Evolutionary conservation across 169 alveolate genomes (phyloP).

Genomic region (Prorocentrum cordatum): DNA sequence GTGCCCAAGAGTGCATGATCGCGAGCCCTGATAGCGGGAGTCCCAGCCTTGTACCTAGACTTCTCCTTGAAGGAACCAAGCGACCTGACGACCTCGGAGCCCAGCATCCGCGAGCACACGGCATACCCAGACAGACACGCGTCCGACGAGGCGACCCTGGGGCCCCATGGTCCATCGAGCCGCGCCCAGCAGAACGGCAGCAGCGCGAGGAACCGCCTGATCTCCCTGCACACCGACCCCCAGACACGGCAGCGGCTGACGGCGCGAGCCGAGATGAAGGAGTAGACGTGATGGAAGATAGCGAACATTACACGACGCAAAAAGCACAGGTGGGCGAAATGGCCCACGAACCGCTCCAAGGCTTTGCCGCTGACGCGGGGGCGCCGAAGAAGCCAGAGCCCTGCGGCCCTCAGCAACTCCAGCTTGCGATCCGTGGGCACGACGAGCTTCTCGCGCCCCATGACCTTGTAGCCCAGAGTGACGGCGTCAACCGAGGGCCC

Average conservation of each 20-base stretch:
- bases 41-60: neutral
- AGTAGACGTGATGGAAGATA: no score
- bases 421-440: no score
- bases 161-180: neutral
- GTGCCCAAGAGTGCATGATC: neutral
- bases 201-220: no score
- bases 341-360: neutral
- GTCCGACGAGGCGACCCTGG: neutral
- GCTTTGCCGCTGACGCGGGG: neutral
- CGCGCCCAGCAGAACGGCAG: no score
- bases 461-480: no score
- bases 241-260: no score
- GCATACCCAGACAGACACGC: slow-evolving; percentile 9
- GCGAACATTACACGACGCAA: neutral
- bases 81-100: neutral
- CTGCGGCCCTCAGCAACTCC: no score
- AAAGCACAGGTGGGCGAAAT: neutral
- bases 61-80: neutral
- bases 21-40: neutral
- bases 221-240: no score
- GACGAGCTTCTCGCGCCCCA: no score
- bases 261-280: no score
- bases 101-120: neutral
- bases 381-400: neutral
- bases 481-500: no score